Evolutionary conservation across 75 land plant genomes (phyloP).

Genomic region (Sequoia sempervirens): DNA sequence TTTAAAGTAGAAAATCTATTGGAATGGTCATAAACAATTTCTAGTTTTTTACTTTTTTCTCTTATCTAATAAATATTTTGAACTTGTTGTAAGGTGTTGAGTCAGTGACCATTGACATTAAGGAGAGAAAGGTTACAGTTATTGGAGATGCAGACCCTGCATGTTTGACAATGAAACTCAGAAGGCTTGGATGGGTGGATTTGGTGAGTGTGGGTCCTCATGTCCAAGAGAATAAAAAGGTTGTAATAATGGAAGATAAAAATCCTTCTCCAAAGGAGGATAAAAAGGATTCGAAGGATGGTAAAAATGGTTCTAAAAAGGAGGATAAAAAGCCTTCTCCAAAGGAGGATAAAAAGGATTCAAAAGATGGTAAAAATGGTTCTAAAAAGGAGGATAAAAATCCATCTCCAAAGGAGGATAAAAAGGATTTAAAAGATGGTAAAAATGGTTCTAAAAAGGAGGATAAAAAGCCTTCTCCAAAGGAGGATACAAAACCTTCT

Average conservation of each 20-base stretch:
- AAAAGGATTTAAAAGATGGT: neutral
- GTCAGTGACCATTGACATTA: slow-evolving; percentile 31
- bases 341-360: neutral
- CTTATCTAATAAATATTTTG: neutral
- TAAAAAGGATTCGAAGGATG: neutral
- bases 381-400: too few species aligned
- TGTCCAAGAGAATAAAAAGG: slow-evolving; percentile 34
- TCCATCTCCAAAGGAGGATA: neutral
- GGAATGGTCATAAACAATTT: neutral
- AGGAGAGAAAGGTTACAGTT: slow-evolving; percentile 39
- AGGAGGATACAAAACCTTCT: neutral
- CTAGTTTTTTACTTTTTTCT: neutral
- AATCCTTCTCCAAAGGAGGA: slow-evolving; percentile 1
- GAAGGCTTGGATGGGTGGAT: slow-evolving; percentile 27
- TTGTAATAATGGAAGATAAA: neutral
- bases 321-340: too few species aligned
- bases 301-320: slow-evolving; percentile 2
- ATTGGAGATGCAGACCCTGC: slow-evolving; percentile 42
- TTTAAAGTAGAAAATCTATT: too few species aligned
- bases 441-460: too few species aligned
- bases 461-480: neutral
- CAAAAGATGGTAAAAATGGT: too few species aligned
- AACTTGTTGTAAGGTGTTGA: slow-evolving; percentile 29
- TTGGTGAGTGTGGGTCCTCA: slow-evolving; percentile 41
- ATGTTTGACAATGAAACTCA: slow-evolving; percentile 18